These are phyloP conservation scores for Zoysia pacifica DNA, from an alignment of 176 grass and related monocot species.

Conservation along the genomic window DNA sequence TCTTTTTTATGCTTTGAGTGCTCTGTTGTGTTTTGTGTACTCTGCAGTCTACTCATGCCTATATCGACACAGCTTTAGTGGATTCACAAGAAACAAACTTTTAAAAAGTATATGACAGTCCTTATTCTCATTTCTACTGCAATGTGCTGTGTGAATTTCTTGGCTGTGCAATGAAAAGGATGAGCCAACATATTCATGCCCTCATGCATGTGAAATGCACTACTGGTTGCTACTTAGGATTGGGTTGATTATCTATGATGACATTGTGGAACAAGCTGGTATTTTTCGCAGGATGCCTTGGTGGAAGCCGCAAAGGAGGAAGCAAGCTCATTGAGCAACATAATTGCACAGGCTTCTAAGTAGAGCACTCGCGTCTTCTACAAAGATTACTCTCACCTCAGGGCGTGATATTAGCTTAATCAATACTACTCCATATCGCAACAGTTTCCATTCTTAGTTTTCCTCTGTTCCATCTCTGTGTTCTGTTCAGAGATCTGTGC, in stretches of 20 bases:
- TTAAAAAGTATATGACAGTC: neutral
- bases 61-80: neutral
- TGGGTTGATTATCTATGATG: conserved; percentile 29
- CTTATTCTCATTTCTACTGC: neutral
- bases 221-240: conserved; percentile 24
- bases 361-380: conserved; percentile 49
- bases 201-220: conserved; percentile 45
- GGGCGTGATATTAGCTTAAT: conserved; percentile 43
- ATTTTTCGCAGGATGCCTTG: conserved; percentile 51
- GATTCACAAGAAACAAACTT: conserved; percentile 23
- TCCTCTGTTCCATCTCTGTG: conserved; percentile 9
- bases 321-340: conserved; percentile 64
- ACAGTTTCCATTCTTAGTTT: neutral
- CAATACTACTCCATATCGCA: conserved; percentile 16
- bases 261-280: conserved; percentile 38
- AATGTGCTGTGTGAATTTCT: neutral
- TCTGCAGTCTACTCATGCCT: neutral
- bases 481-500: conserved; percentile 17
- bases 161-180: conserved; percentile 26
- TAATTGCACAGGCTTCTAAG: conserved; percentile 70
- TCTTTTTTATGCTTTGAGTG: neutral
- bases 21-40: neutral
- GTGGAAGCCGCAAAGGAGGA: conserved; percentile 71
- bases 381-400: conserved; percentile 39
- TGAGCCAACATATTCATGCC: conserved; percentile 25